A percentile compares a stretch with the other conserved stretches of the same genome.
These are phyloP conservation scores for Scenedesmus sp. DNA, from an alignment of 163 green algal species.

Conservation along the genomic window DNA sequence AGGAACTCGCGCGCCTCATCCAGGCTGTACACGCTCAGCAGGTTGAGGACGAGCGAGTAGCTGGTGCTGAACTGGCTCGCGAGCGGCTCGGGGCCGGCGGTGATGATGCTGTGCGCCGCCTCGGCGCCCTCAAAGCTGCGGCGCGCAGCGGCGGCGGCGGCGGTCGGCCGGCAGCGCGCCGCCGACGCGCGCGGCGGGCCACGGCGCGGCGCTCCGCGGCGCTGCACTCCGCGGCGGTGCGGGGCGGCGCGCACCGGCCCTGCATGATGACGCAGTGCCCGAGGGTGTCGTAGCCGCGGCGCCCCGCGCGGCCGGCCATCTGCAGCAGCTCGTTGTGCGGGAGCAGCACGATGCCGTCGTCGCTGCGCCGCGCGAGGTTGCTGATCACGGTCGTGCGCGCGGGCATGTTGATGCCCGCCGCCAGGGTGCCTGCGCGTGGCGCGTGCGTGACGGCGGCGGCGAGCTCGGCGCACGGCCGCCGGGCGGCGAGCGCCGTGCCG, in stretches of 20 bases:
- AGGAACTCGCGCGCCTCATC: slow-evolving; percentile 81
- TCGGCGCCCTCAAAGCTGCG: slow-evolving; percentile 86
- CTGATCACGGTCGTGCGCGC: slow-evolving; percentile 88
- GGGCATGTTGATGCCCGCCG: slow-evolving; percentile 98
- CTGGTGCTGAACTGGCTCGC: slow-evolving; percentile 84
- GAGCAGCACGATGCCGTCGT: slow-evolving; percentile 65
- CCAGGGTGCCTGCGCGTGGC: slow-evolving; percentile 81
- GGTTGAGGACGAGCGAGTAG: slow-evolving; percentile 96
- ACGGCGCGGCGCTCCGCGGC: too few relatives aligned
- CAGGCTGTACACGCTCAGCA: slow-evolving; percentile 79
- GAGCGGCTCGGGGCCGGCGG: slow-evolving; percentile 81
- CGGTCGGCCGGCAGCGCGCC: too few relatives aligned
- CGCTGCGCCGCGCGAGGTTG: slow-evolving; percentile 67
- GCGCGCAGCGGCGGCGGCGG: too few relatives aligned
- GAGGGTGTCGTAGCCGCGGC: slow-evolving; percentile 81
- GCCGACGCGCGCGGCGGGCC: too few relatives aligned
- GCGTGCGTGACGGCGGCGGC: too few relatives aligned
- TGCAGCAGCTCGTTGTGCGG: slow-evolving; percentile 96
- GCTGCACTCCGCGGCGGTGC: background rate
- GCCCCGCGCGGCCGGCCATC: slow-evolving; percentile 90
- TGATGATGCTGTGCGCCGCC: slow-evolving; percentile 79
- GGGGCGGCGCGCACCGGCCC: slow-evolving; percentile 55
- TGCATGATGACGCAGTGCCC: slow-evolving; percentile 88
- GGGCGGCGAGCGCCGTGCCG: too few relatives aligned
- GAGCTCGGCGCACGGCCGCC: too few relatives aligned